A percentile compares a stretch with the other conserved stretches of the same genome.
Conservation (phyloP, 164 flowering plant genomes). For the Platanus orientalis region DNA sequence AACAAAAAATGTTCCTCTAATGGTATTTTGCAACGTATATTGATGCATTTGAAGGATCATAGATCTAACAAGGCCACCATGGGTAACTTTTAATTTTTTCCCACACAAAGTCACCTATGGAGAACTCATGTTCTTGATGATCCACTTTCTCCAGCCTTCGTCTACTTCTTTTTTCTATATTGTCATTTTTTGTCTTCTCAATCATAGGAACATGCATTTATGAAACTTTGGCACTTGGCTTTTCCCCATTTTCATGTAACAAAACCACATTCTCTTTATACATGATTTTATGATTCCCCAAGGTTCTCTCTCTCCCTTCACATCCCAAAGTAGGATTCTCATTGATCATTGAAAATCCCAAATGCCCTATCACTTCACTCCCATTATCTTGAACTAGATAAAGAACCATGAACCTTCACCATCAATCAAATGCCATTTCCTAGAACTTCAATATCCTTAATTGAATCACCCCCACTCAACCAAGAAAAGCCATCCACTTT, state of each 20-base stretch:
- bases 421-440: conserved; percentile 16
- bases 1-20: conserved; percentile 49
- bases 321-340: too few species aligned
- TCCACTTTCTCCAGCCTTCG: conserved; percentile 13
- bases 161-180: conserved; percentile 1
- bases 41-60: conserved; percentile 59
- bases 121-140: conserved; percentile 31
- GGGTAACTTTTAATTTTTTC: conserved; percentile 65
- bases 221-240: conserved; percentile 2
- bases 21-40: conserved; percentile 41
- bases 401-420: conserved; percentile 11
- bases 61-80: conserved; percentile 91
- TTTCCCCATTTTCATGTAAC: conserved; percentile 6
- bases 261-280: conserved; percentile 8
- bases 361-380: too few species aligned
- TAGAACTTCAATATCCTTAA: conserved; percentile 3
- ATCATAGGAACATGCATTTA: conserved; percentile 2
- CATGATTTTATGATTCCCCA: neutral
- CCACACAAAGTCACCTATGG: conserved; percentile 83
- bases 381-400: too few species aligned
- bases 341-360: too few species aligned
- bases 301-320: too few species aligned
- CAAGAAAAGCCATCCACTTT: neutral
- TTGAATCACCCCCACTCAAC: neutral
- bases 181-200: neutral